Evolutionary conservation across 176 grass and related monocot species (phyloP), one percentile per base, ranked within the genome.

Genomic region (Avena insularis): DNA sequence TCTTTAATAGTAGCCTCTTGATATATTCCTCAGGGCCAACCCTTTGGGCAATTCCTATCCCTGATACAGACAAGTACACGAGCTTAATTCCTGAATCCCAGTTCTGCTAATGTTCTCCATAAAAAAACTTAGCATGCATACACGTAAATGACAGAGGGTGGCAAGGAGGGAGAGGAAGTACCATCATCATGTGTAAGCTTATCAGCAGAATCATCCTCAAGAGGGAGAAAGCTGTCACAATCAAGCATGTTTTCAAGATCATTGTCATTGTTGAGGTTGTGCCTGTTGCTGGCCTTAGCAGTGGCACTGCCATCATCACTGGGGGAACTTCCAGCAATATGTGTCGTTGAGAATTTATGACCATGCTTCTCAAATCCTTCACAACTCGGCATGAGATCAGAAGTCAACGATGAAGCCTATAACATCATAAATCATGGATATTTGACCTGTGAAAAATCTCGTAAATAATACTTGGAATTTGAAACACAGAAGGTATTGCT

Each of bases 31-130:
- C 13, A 76, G 73, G 73, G 14, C 14, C 7, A 29, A 75, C 47
- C 13, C 21, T 75, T 29, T 75, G 12, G 1, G 23, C 21, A 75
- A 51, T 51, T 75, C 72, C 72, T 51, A 75, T 14, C 47, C 48
- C 73, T 76, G 48, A 25, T 74, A 74, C n/a, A 73, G 70, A 74
- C 20, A 73, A 73, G 70, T 73, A 73, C 43, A 73, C 43, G 48
- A 73, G 21, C 20, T 73, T 73, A 13, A 1, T 40, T 19, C 70
- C 45, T 48, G 4, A 48, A 13, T 73, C 19, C 17, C 20, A 47
- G 19, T 73, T 47, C 40, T 73, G 10, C n/a, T 48, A 48, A 23
- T 73, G 11, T 47, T 73, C 43, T 73, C 10, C 70, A 73, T 13
- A 48, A 46, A 47, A 21, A 73, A 21, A 10, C 20, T 45, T 12